Conservation (phyloP, 2,329 filamentous ascomycete genomes). For the Cladosporium colombiae region DNA sequence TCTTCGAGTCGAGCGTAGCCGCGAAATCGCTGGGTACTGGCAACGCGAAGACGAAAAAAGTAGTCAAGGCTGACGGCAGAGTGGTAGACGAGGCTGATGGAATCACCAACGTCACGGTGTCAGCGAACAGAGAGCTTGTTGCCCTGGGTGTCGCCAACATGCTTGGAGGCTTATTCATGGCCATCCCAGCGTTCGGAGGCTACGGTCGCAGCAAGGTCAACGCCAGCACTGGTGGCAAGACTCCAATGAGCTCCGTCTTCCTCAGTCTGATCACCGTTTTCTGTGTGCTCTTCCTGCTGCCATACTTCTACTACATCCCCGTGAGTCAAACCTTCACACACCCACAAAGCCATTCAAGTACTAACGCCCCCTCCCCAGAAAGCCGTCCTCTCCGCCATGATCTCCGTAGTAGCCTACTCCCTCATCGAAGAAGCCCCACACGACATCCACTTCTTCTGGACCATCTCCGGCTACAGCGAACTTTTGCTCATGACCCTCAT, state of each 20-base stretch:
- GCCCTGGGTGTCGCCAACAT: conserved; percentile 89
- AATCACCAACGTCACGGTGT: conserved; percentile 78
- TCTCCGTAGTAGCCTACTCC: conserved; percentile 91
- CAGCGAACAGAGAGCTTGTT: conserved; percentile 89
- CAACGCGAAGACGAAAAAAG: conserved; percentile 49
- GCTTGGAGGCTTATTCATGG: conserved; percentile 88
- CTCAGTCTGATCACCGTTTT: conserved; percentile 79
- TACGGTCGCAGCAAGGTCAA: conserved; percentile 97
- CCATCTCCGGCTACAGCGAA: conserved; percentile 83
- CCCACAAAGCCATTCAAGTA: neutral
- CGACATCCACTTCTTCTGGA: conserved; percentile 86
- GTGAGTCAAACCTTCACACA: conserved; percentile 54
- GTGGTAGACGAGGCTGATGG: conserved; percentile 44
- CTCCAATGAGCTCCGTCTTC: conserved; percentile 89
- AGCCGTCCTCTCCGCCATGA: conserved; percentile 90
- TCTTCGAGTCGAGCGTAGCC: conserved; percentile 96
- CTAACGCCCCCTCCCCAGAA: conserved; percentile 57
- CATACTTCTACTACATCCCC: conserved; percentile 94
- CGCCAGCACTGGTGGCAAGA: conserved; percentile 84
- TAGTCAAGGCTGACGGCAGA: conserved; percentile 32
- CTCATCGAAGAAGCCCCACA: conserved; percentile 93
- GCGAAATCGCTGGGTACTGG: conserved; percentile 79
- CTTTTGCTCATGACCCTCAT: conserved; percentile 86
- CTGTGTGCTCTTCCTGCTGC: conserved; percentile 77
- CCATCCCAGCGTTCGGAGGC: conserved; percentile 89